phyloP scores from a whole-genome alignment of 2,329 filamentous ascomycete species.

The Penicillium sp. region DNA sequence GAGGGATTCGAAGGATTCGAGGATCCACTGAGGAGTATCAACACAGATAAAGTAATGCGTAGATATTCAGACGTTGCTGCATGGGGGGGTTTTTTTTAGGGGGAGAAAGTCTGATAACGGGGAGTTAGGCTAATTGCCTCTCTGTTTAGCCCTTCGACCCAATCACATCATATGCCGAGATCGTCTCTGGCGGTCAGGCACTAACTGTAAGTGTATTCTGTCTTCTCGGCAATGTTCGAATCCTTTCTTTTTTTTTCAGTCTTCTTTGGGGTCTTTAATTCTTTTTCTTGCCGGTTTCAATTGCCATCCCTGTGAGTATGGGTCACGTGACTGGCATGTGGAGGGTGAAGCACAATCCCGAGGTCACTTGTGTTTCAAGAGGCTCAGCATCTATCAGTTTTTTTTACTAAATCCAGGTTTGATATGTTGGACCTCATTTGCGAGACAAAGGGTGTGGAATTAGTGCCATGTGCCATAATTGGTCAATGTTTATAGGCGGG shows the following conservation, averaged over 20 bases:
- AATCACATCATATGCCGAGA: conserved; percentile 9
- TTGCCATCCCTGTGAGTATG: neutral
- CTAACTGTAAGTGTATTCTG: neutral
- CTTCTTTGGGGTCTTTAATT: neutral
- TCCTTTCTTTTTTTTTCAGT: neutral
- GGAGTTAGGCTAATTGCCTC: neutral
- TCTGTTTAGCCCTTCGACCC: neutral
- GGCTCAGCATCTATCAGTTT: neutral
- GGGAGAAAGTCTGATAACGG: conserved; percentile 1
- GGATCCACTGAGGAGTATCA: neutral
- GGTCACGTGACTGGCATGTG: neutral
- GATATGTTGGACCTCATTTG: neutral
- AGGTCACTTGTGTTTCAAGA: neutral
- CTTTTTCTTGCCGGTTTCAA: neutral
- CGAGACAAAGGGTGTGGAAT: neutral
- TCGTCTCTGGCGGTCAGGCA: conserved; percentile 6
- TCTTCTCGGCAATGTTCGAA: neutral
- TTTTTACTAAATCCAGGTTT: neutral
- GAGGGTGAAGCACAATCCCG: neutral
- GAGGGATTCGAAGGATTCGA: neutral
- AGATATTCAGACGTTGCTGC: neutral
- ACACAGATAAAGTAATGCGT: neutral
- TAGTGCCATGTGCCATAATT: neutral
- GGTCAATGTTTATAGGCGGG: neutral
- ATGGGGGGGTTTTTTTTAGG: neutral